These are phyloP conservation scores for Ottelia alismoides DNA, from an alignment of 106 monocot genomes.

Conservation along the genomic window DNA sequence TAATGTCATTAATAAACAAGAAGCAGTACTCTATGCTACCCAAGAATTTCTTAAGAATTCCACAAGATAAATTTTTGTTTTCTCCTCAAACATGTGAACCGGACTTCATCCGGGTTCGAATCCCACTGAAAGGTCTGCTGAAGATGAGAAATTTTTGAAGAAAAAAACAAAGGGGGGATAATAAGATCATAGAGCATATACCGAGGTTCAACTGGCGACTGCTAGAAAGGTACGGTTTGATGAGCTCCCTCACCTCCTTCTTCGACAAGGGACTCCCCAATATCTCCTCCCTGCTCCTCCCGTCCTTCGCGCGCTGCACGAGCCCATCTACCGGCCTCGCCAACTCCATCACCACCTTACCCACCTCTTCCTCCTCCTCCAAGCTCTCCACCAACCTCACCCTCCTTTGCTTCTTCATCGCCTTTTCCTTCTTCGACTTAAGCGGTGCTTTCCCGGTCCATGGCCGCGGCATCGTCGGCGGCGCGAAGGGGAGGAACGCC, in stretches of 20 bases:
- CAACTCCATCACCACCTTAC: slow-evolving; percentile 18
- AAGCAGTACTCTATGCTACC: no score
- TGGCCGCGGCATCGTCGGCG: slow-evolving; percentile 77
- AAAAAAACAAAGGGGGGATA: no score
- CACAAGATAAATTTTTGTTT: no score
- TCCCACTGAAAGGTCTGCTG: no score
- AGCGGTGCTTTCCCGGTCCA: slow-evolving; percentile 98
- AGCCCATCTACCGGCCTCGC: slow-evolving; percentile 4
- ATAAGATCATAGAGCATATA: no score
- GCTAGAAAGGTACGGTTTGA: slow-evolving; percentile 42
- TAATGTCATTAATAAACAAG: no score
- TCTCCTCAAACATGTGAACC: no score
- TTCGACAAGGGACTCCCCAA: slow-evolving; percentile 58
- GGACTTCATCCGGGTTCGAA: no score
- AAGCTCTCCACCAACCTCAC: slow-evolving; percentile 28
- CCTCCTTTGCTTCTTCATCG: slow-evolving; percentile 63
- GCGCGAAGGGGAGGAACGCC: slow-evolving; percentile 91
- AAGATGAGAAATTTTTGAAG: no score
- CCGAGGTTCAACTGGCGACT: slow-evolving; percentile 94
- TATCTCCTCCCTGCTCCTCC: slow-evolving; percentile 73
- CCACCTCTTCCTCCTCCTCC: slow-evolving; percentile 8
- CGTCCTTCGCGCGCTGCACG: slow-evolving; percentile 20
- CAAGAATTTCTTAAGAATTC: no score
- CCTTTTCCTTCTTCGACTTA: slow-evolving; percentile 87
- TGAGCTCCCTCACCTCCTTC: slow-evolving; percentile 41